Evolutionary conservation across 164 flowering plant species (phyloP), one percentile per base, ranked within the genome.

Genomic region (Cinnamomum chago): DNA sequence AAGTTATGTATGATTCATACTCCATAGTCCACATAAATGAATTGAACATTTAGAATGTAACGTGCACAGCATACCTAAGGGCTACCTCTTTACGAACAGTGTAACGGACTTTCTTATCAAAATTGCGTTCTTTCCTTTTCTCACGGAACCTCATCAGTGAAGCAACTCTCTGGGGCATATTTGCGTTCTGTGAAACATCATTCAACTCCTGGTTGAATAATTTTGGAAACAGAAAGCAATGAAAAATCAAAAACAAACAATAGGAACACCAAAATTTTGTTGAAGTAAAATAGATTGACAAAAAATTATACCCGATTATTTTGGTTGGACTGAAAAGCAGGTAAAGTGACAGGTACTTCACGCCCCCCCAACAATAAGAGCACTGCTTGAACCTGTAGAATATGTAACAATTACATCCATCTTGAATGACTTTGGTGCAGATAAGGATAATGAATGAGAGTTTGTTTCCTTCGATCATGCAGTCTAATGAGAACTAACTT

Each of bases 331-430:
- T 68, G 58, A 14, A 82, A 3, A 12, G 78, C 62, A 22, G 82
- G 73, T 25, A 71, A 24, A 28, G 67, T 51, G 71, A 81, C 73
- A 79, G 89, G 78, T 50, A 87, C 67, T 78, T 89, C 92, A 70
- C 87, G 85, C 6, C 92, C 92, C 4, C 95, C 95, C 71, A 92
- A 76, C 67, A 90, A 78, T 79, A 89, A 80, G n/a, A 92, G 81
- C 62, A 87, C 91, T 9, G 90, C 86, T 80, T 90, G 91, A 58
- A 92, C 92, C 95, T 90, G 84, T 47, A 82, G 52, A 62, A 50
- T 13, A 60, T 47, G n/a, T 25, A 58, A 58, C 50, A 50, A 71
- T 24, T 47, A 2, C 18, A 14, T 28, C 70, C 65, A 66, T 72
- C 64, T 14, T 11, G 23, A n/a, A 66, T 24, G 9, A 35, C 11